Conservation (phyloP, 345 rosid species). For the Cardamine resedifolia region DNA sequence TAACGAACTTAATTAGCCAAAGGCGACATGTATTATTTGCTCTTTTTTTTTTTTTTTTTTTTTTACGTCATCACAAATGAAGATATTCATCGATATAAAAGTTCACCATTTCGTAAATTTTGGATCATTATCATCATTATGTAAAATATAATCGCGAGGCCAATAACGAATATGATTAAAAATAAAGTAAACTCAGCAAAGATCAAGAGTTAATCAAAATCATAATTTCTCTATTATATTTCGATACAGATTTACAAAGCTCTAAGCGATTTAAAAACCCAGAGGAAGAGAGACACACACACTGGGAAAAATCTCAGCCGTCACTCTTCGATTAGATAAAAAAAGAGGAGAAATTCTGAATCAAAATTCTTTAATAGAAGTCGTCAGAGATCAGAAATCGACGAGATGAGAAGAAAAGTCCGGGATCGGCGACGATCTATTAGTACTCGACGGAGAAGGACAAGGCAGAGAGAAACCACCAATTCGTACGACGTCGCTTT, state of each 20-base stretch:
- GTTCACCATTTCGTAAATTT: not conserved
- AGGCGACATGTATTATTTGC: not conserved
- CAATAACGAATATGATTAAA: too few relatives aligned
- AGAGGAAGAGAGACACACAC: not conserved
- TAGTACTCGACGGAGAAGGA: conserved; percentile 30
- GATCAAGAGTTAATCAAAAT: not conserved
- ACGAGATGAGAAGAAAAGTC: conserved; percentile 41
- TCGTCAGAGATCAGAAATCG: conserved; percentile 28
- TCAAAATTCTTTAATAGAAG: not conserved
- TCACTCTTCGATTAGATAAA: not conserved
- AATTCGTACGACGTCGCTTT: conserved; percentile 12
- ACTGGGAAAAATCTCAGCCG: conserved; percentile 20
- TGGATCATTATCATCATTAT: not conserved
- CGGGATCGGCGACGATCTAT: conserved; percentile 26
- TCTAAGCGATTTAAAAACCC: not conserved
- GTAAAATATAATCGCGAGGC: too few relatives aligned
- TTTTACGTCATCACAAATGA: not conserved
- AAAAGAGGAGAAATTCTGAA: not conserved
- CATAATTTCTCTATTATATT: conserved; percentile 1
- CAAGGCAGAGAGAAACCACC: conserved; percentile 31
- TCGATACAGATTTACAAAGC: conserved; percentile 19
- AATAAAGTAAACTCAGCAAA: not conserved
- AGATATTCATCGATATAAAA: not conserved
- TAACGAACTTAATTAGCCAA: not conserved
- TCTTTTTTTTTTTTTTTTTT: too few relatives aligned